Percentiles rank a stretch among this genome's conserved stretches.
phyloP scores from a whole-genome alignment of 495 filamentous ascomycete genomes.

The Cairneyella variabilis region DNA sequence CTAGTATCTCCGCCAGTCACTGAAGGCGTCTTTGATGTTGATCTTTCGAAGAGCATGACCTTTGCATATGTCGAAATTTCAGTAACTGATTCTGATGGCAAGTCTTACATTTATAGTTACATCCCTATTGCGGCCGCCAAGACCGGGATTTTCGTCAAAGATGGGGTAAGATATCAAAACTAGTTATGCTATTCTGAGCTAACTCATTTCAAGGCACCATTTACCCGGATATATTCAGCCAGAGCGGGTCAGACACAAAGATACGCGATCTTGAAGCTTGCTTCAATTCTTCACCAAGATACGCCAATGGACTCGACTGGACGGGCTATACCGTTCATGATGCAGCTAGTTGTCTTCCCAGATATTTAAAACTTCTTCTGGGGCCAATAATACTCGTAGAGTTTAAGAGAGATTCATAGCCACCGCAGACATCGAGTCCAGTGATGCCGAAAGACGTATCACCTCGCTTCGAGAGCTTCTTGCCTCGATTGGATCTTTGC shows the following conservation, averaged over 20 bases:
- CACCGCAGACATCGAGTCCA: too few species aligned
- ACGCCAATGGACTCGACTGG: constrained; percentile 93
- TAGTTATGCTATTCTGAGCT: neutral
- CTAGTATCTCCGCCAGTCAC: neutral
- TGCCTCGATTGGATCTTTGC: too few species aligned
- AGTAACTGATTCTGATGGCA: constrained; percentile 76
- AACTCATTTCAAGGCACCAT: neutral
- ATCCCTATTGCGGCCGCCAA: constrained; percentile 96
- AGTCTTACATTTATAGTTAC: constrained; percentile 94
- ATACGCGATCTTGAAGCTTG: neutral
- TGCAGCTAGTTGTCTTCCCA: constrained; percentile 87
- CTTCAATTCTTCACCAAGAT: constrained; percentile 83
- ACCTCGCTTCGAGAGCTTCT: too few species aligned
- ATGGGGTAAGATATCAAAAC: constrained; percentile 67
- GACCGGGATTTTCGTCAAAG: constrained; percentile 91
- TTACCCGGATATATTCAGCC: constrained; percentile 55
- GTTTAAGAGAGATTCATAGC: too few species aligned
- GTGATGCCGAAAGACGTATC: too few species aligned
- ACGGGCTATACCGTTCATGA: constrained; percentile 85
- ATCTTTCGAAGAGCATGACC: constrained; percentile 83
- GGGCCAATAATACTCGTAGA: constrained; percentile 91
- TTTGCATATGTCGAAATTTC: constrained; percentile 97
- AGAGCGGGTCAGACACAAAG: neutral
- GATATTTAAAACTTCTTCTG: constrained; percentile 89
- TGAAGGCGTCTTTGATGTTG: constrained; percentile 74